Base-by-base conservation (phyloP, 306 rosid species). In the Dalbergia cochinchinensis region DNA sequence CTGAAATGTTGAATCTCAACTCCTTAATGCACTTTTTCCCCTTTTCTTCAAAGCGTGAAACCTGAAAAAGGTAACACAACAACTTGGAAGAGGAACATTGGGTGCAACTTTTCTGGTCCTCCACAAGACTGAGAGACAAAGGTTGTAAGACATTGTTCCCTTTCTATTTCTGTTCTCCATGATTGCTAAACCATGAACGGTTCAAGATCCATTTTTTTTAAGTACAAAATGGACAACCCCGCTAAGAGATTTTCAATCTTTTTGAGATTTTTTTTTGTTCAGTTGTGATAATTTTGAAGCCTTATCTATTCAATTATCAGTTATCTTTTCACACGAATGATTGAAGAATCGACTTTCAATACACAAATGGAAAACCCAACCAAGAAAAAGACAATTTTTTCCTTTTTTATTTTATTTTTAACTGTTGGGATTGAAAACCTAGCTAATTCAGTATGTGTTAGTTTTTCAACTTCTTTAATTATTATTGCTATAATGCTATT, bases 11-110 rank as follows among this genome's bases (percentile, higher is more conserved):
- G n/a, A 20, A 20, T 20, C 22, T 20, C 22, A 20, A 1, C 22
- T 20, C 22, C 0, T 20, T 20, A 20, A 20, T 20, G 22, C 22
- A 20, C 1, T 20, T 20, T 20, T 20, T 20, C 1, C n/a, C 22
- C 22, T 20, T 20, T 20, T 20, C 22, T 20, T 20, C 22, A 20
- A 20, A 20, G 22, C 22, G 1, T 20, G 22, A 20, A 20, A 20
- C 22, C 22, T 20, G 22, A 20, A 20, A 1, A 20, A 94, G 73
- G 90, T 92, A 9, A 51, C 88, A 10, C 91, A 88, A 85, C 92
- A 94, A 83, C 88, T 94, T 84, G 97, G 97, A 15, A 90, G 96
- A 86, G 97, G 98, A 47, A 87, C 96, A 20, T 90, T 92, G 26
- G 97, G 96, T 73, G 83, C 94, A 9, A 90, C 97, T 63, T 94